Conservation (phyloP, 2,329 filamentous ascomycete species). For the Penicillium rolfsii region DNA sequence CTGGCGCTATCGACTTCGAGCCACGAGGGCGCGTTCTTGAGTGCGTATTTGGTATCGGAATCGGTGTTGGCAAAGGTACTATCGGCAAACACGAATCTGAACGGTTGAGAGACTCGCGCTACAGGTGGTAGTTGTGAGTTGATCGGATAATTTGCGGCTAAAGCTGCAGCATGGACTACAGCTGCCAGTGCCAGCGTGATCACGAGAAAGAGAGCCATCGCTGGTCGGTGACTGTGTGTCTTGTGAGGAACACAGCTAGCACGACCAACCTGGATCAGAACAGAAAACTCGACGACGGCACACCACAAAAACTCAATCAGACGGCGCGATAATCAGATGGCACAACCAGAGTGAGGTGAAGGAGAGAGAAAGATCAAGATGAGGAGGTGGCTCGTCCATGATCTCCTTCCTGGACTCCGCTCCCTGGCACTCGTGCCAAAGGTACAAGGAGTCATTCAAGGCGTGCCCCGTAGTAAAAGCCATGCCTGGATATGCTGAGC, state of each 20-base stretch:
- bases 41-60: conserved; percentile 64
- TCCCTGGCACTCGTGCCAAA: conserved; percentile 34
- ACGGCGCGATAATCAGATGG: conserved; percentile 7
- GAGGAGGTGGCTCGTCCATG: conserved; percentile 23
- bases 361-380: conserved; percentile 22
- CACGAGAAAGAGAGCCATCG: conserved; percentile 35
- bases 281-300: conserved; percentile 5
- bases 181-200: conserved; percentile 33
- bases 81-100: conserved; percentile 45
- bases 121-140: conserved; percentile 84
- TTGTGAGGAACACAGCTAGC: conserved; percentile 21
- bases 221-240: conserved; percentile 21
- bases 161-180: conserved; percentile 41
- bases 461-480: conserved; percentile 40
- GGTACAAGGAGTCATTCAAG: conserved; percentile 41
- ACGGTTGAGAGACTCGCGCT: conserved; percentile 66
- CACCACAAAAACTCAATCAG: conserved; percentile 6
- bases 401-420: conserved; percentile 28
- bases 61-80: conserved; percentile 71
- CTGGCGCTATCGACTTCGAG: conserved; percentile 68
- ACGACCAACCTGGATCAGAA: conserved; percentile 14
- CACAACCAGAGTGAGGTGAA: conserved; percentile 17
- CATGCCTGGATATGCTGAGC: conserved; percentile 46
- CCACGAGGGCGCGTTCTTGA: conserved; percentile 71
- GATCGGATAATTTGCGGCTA: conserved; percentile 66